Conservation (phyloP, 305 asterid species). For the Petunia hybrid region DNA sequence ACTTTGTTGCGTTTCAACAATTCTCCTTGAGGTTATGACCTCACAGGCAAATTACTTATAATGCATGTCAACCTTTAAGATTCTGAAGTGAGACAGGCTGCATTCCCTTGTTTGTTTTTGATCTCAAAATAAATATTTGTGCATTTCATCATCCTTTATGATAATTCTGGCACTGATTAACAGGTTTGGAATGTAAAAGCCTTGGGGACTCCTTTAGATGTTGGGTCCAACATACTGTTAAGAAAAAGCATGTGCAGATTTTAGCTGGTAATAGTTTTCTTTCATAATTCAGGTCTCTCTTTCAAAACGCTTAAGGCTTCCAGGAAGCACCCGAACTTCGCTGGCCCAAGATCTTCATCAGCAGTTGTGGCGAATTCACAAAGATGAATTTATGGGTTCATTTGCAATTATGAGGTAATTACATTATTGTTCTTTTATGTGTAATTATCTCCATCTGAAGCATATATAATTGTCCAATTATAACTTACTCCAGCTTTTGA, state of each 20-base stretch:
- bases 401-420: slow-evolving; percentile 91
- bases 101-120: not conserved
- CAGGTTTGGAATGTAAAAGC: slow-evolving; percentile 18
- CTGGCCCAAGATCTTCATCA: slow-evolving; percentile 57
- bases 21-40: too few species aligned
- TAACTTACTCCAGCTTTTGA: slow-evolving; percentile 28
- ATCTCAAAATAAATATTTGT: not conserved
- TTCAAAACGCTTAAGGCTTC: slow-evolving; percentile 79
- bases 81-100: slow-evolving; percentile 27
- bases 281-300: slow-evolving; percentile 71
- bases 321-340: slow-evolving; percentile 60
- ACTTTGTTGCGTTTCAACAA: too few species aligned
- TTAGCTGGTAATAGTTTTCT: not conserved
- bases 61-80: not conserved
- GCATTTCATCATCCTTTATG: slow-evolving; percentile 22
- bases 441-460: slow-evolving; percentile 31
- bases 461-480: slow-evolving; percentile 20
- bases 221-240: not conserved
- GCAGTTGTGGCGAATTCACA: slow-evolving; percentile 89
- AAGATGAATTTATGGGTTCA: slow-evolving; percentile 82
- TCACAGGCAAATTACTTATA: too few species aligned
- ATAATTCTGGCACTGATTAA: slow-evolving; percentile 9
- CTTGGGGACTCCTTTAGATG: slow-evolving; percentile 11
- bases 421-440: not conserved
- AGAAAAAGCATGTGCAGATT: not conserved